Conservation (phyloP, 306 rosid genomes). For the Purshia tridentata region DNA sequence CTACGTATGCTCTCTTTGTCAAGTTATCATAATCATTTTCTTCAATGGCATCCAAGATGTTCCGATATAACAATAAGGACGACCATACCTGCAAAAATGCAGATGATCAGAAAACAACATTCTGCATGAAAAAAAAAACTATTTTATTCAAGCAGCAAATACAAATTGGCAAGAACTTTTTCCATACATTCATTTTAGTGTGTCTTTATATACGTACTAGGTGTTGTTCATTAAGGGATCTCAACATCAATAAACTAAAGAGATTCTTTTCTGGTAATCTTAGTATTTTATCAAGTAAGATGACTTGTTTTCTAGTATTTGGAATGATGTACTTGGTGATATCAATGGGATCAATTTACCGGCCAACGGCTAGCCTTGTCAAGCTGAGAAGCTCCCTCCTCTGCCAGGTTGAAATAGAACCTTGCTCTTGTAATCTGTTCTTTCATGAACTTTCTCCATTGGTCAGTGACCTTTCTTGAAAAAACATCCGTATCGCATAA, state of each 20-base stretch:
- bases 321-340: background rate
- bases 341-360: constrained; percentile 27
- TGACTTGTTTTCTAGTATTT: background rate
- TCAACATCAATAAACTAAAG: no score
- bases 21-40: constrained; percentile 75
- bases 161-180: background rate
- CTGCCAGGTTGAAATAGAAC: constrained; percentile 67
- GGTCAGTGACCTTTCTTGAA: constrained; percentile 53
- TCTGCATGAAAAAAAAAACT: no score
- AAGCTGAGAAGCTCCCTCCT: constrained; percentile 83
- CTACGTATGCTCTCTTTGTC: constrained; percentile 74
- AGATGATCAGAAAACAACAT: background rate
- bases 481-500: constrained; percentile 58
- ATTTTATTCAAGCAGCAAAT: background rate
- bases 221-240: no score
- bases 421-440: constrained; percentile 83
- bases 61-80: constrained; percentile 60
- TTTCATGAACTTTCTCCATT: constrained; percentile 83
- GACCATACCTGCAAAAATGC: constrained; percentile 73
- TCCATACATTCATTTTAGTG: no score
- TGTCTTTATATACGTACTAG: no score
- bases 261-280: background rate
- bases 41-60: constrained; percentile 76
- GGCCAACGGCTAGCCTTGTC: constrained; percentile 94
- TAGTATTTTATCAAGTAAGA: background rate